Conservation (phyloP, 1,139 yeast species). For the Fermentozyma sake region DNA sequence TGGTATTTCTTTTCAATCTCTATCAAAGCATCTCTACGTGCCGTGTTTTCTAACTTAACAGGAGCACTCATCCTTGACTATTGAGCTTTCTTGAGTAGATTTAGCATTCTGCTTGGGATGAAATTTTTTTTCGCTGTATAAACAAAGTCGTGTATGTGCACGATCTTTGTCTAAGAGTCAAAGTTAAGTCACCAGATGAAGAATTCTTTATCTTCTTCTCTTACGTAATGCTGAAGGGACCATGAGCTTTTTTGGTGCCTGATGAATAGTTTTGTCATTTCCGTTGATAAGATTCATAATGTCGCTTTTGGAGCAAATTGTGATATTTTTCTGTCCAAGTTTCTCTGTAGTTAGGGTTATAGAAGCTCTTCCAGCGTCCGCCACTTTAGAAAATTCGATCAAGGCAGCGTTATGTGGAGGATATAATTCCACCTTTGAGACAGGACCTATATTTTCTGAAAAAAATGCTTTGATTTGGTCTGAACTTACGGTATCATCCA, state of each 20-base stretch:
- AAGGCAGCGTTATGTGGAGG: constrained; percentile 50
- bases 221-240: constrained; percentile 16
- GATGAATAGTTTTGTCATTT: neutral
- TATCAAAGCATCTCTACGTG: constrained; percentile 90
- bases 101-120: no score
- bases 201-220: constrained; percentile 7
- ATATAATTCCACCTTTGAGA: constrained; percentile 39
- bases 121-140: constrained; percentile 3
- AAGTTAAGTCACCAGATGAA: no score
- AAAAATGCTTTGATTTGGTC: constrained; percentile 36
- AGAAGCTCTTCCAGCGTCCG: constrained; percentile 56
- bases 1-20: constrained; percentile 90
- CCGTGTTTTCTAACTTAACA: constrained; percentile 52
- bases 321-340: constrained; percentile 32
- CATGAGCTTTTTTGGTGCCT: constrained; percentile 8
- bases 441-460: constrained; percentile 28
- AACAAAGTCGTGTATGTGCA: constrained; percentile 2
- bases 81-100: constrained; percentile 1
- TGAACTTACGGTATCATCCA: constrained; percentile 44
- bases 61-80: constrained; percentile 35
- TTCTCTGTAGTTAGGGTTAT: constrained; percentile 42
- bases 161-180: no score
- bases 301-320: constrained; percentile 35
- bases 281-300: constrained; percentile 11
- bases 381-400: constrained; percentile 44